Evolutionary conservation across 139 green algal species (phyloP).

Genomic region (Micractinium sp.): DNA sequence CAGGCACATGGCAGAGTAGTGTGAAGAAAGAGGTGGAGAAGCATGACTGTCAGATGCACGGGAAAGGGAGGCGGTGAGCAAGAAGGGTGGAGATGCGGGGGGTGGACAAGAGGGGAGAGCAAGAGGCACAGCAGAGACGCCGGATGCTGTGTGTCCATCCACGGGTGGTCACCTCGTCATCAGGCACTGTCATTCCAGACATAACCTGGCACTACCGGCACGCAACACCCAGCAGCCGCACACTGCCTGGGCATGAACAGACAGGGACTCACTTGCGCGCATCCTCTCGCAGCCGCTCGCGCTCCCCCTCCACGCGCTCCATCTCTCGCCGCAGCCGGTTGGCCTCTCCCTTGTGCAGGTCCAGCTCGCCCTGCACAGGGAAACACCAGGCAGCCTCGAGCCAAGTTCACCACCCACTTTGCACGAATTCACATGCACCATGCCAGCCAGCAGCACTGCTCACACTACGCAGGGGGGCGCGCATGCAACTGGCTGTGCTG

Average conservation of each 20-base stretch:
- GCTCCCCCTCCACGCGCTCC: constrained; percentile 73
- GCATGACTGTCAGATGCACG: neutral
- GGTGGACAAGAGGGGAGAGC: neutral
- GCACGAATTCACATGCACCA: neutral
- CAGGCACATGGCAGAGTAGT: neutral
- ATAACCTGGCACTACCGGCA: no score
- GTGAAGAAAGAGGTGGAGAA: neutral
- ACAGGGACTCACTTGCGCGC: constrained; percentile 42
- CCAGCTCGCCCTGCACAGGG: constrained; percentile 43
- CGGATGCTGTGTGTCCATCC: no score
- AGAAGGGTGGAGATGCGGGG: neutral
- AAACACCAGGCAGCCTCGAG: no score
- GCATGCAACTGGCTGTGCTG: neutral
- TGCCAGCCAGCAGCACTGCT: neutral
- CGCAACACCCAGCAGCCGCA: neutral
- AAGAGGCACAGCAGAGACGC: neutral
- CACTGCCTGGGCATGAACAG: neutral
- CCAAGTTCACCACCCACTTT: no score
- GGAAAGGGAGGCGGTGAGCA: neutral
- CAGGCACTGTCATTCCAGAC: no score
- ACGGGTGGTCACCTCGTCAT: no score
- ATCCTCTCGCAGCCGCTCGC: constrained; percentile 71
- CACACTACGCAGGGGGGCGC: no score
- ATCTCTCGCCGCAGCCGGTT: constrained; percentile 68
- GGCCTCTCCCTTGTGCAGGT: constrained; percentile 64